A percentile compares a stretch with the other conserved stretches of the same genome.
Evolutionary conservation across 345 rosid genomes (phyloP).

Genomic region (Brassica incana): DNA sequence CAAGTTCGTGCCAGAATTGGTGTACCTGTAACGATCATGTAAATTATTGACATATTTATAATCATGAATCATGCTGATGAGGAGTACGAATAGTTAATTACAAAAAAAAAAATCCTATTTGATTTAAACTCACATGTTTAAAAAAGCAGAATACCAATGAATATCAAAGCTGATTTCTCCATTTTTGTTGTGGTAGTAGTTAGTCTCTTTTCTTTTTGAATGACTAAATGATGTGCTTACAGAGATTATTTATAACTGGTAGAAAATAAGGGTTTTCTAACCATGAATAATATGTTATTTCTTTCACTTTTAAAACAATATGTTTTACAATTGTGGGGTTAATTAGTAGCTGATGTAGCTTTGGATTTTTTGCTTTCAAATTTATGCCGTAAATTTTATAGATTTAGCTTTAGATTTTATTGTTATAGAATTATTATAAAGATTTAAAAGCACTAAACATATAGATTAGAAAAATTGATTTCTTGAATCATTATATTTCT

Average conservation of each 20-base stretch:
- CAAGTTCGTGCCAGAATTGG: conserved; percentile 5
- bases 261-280: neutral
- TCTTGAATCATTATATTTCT: too few relatives aligned
- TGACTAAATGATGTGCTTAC: neutral
- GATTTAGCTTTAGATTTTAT: too few relatives aligned
- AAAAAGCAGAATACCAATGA: conserved; percentile 20
- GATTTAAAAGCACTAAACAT: too few relatives aligned
- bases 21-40: conserved; percentile 8
- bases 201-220: neutral
- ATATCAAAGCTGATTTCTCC: conserved; percentile 19
- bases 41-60: neutral
- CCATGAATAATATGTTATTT: neutral
- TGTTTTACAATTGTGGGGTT: neutral
- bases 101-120: neutral
- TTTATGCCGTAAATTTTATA: too few relatives aligned
- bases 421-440: too few relatives aligned
- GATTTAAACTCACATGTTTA: conserved; percentile 13
- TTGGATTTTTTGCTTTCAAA: too few relatives aligned
- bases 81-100: neutral
- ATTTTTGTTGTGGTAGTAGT: conserved; percentile 1
- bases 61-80: neutral
- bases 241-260: neutral
- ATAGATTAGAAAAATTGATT: too few relatives aligned
- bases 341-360: too few relatives aligned
- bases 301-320: neutral